Evolutionary conservation across 2,329 filamentous ascomycete species (phyloP).

Genomic region (Bisporella sp.): DNA sequence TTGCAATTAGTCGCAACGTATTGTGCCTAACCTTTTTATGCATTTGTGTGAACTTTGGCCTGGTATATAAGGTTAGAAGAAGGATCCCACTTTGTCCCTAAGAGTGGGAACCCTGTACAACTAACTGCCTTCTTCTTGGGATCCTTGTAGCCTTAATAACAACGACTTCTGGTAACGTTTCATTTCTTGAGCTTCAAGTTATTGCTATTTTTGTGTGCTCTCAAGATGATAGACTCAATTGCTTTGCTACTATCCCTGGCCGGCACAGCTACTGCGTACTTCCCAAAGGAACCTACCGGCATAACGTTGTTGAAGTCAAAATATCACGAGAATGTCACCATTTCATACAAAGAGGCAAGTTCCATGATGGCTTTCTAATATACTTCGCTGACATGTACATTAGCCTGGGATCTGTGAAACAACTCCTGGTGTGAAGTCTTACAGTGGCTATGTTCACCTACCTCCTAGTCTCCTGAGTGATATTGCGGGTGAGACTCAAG

Average conservation of each 20-base stretch:
- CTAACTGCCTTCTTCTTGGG: no score
- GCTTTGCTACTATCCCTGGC: background rate
- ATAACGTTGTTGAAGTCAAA: background rate
- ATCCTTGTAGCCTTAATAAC: no score
- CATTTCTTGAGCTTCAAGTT: no score
- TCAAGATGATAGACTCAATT: background rate
- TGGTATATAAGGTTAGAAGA: no score
- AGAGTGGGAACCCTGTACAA: no score
- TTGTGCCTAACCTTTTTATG: no score
- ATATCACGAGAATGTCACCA: background rate
- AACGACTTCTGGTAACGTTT: no score
- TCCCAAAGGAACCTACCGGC: background rate
- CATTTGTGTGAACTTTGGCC: no score
- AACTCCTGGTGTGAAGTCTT: slow-evolving; percentile 8
- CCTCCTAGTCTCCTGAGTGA: background rate
- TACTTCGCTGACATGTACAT: slow-evolving; percentile 25
- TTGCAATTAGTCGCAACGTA: no score
- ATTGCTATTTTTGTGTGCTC: background rate
- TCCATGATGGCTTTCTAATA: no score
- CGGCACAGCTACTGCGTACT: background rate
- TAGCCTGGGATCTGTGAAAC: slow-evolving; percentile 28
- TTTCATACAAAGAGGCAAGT: background rate
- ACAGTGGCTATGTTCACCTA: slow-evolving; percentile 15
- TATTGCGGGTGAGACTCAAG: background rate
- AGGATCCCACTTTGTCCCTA: no score